Conservation (phyloP, 768 basidiomycete species). For the Suillus hirtellus region DNA sequence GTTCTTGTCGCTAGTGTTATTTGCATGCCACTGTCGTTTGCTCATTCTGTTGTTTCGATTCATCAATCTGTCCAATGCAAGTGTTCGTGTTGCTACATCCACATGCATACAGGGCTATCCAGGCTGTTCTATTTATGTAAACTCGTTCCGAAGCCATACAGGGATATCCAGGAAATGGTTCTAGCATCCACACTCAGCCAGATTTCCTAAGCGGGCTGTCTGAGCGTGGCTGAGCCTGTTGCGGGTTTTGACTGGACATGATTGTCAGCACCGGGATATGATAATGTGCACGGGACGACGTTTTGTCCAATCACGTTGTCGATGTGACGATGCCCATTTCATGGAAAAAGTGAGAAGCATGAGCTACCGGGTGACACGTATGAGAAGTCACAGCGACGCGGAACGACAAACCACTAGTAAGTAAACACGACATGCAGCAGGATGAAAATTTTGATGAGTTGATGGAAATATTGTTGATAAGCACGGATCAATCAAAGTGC, state of each 20-base stretch:
- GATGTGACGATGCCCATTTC: not conserved
- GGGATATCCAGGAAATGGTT: not conserved
- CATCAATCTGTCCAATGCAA: no score
- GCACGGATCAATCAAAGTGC: no score
- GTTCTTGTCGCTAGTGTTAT: not conserved
- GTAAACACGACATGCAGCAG: no score
- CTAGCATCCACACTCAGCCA: not conserved
- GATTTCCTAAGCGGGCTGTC: not conserved
- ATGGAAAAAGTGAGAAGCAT: no score
- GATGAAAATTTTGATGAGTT: no score
- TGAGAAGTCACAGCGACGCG: no score
- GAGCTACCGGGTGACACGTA: no score
- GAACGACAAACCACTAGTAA: no score
- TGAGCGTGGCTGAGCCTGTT: not conserved
- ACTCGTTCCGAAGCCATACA: not conserved
- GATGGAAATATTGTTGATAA: no score
- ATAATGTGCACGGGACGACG: not conserved
- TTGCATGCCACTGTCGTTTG: not conserved
- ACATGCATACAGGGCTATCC: not conserved
- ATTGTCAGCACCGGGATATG: not conserved
- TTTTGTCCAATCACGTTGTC: not conserved
- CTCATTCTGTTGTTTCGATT: not conserved
- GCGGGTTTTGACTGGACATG: not conserved
- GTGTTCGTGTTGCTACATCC: not conserved
- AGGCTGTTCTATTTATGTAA: not conserved